phyloP scores from a whole-genome alignment of 768 basidiomycete species.

The Termitomyces sp. region DNA sequence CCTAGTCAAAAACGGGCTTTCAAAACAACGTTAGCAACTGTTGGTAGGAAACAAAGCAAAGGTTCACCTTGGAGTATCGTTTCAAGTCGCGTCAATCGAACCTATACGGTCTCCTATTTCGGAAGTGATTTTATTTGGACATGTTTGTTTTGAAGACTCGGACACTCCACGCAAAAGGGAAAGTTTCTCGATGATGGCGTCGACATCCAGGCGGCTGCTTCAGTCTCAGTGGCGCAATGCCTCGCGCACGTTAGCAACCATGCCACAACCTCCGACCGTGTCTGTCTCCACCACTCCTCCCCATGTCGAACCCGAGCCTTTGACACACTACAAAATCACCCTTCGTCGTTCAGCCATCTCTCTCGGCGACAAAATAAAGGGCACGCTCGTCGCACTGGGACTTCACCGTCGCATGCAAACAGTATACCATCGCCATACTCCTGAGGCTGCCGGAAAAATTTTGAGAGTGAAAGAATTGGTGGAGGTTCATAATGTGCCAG shows the following conservation, averaged over 20 bases:
- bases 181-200: constrained; percentile 9
- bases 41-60: too few relatives aligned
- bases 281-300: not conserved
- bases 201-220: constrained; percentile 10
- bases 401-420: constrained; percentile 81
- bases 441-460: constrained; percentile 82
- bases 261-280: not conserved
- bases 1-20: too few relatives aligned
- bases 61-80: too few relatives aligned
- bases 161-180: too few relatives aligned
- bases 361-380: constrained; percentile 65
- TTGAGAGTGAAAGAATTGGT: constrained; percentile 87
- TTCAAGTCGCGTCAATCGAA: too few relatives aligned
- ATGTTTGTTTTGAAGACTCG: not conserved
- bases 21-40: too few relatives aligned
- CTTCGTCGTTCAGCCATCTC: constrained; percentile 85
- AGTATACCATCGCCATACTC: constrained; percentile 73
- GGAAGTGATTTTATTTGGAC: not conserved
- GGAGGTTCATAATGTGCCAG: constrained; percentile 80
- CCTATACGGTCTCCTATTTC: too few relatives aligned
- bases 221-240: constrained; percentile 9
- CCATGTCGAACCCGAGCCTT: constrained; percentile 19
- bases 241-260: constrained; percentile 10
- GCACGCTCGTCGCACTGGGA: constrained; percentile 79
- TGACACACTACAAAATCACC: constrained; percentile 87